Base-by-base conservation (phyloP, 768 basidiomycete genomes). In the Mrakia gelida region DNA sequence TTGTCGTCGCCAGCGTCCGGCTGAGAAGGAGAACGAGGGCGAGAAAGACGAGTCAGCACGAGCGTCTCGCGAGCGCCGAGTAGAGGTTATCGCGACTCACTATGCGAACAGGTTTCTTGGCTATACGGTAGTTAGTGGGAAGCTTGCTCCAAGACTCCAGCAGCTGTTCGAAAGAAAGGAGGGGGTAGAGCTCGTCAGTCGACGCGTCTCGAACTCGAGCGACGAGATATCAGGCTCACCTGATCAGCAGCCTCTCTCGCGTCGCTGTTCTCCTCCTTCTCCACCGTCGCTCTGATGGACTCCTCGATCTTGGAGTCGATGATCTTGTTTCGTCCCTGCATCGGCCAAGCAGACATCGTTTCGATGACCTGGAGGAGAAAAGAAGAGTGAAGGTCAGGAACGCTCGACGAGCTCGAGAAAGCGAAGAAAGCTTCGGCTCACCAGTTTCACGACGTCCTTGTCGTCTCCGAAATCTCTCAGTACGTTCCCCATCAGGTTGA, bases 401-500 rank as follows among this genome's bases (percentile, higher is more conserved):
- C 32, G 28, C 54, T 18, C 43, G 26, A 18, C 23, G 52, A 56
- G 9, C 34, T 38, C n/a, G 18, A 41, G 13, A 38, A 49, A 21
- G 41, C 6, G 38, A 45, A 15, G 49, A 41, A 34, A 41, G 61
- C n/a, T n/a, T 54, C 74, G 3, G 86, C 92, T 63, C 79, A 95
- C 95, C 81, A 91, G 84, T 18, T 87, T 84, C n/a, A 90, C 84
- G 59, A 96, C 86, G 59, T 95, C 92, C 45, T 86, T 70, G 82
- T 98, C 93, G 26, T 88, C 86, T 16, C 82, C 82, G 80, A 94
- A 86, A 81, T 98, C 94, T 54, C 92, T 89, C 43, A 98, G 85
- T 56, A 98, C 87, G 82, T 92, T 93, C 65, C 89, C 91, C 93
- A 98, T 95, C 23, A 95, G 86, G 84, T 91, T 92, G 83, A 95